Conservation (phyloP, 768 basidiomycete genomes). For the Macrolepiota fuliginosa region DNA sequence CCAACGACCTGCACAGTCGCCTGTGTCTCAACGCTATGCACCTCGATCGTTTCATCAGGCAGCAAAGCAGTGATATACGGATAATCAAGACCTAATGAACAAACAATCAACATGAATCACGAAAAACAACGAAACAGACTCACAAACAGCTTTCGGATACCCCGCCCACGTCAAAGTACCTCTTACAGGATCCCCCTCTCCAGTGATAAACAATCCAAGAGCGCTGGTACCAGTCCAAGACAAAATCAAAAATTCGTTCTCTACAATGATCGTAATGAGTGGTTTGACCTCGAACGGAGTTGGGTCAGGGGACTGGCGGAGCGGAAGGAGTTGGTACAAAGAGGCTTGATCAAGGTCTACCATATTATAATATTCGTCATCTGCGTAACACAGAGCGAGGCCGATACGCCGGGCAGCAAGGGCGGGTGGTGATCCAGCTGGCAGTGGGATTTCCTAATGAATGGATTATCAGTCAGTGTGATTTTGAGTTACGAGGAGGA, state of each 20-base stretch:
- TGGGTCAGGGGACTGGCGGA: constrained; percentile 62
- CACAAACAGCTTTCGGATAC: constrained; percentile 76
- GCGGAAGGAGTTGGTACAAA: constrained; percentile 70
- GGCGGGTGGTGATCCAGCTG: constrained; percentile 40
- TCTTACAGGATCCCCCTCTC: constrained; percentile 83
- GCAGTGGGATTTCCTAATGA: constrained; percentile 71
- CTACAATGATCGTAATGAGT: constrained; percentile 69
- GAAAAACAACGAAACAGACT: constrained; percentile 26
- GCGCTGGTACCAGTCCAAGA: constrained; percentile 82
- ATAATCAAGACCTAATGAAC: constrained; percentile 67
- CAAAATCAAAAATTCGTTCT: constrained; percentile 81
- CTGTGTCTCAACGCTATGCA: constrained; percentile 80
- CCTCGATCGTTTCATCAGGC: constrained; percentile 73
- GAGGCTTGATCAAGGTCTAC: constrained; percentile 75
- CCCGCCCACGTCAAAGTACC: constrained; percentile 86
- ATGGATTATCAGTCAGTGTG: background rate
- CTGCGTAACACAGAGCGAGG: constrained; percentile 69
- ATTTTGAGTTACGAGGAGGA: background rate
- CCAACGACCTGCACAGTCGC: constrained; percentile 66
- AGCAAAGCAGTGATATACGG: constrained; percentile 80
- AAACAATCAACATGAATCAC: background rate
- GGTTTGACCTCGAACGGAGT: constrained; percentile 50
- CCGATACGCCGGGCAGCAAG: constrained; percentile 59
- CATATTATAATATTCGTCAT: constrained; percentile 69
- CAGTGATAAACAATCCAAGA: constrained; percentile 83